phyloP scores from a whole-genome alignment of 192 early-diverging fungal species.

The Nowakowskiella sp. region DNA sequence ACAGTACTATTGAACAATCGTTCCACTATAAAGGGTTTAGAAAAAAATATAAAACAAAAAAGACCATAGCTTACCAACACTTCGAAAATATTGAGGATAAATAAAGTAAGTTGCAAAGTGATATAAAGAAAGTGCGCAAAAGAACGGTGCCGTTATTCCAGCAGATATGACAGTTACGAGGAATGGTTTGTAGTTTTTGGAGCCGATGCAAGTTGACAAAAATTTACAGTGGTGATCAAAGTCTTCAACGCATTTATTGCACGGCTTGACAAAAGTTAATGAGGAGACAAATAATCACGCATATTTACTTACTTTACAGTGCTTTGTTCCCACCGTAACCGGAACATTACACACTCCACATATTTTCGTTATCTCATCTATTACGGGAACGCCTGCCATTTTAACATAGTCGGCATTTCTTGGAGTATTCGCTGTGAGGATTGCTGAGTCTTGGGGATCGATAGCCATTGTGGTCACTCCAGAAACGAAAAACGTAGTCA shows the following conservation, averaged over 20 bases:
- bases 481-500: too few relatives aligned
- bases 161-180: conserved; percentile 18
- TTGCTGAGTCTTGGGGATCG: conserved; percentile 30
- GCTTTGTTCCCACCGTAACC: conserved; percentile 31
- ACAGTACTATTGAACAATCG: neutral
- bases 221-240: conserved; percentile 47
- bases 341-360: conserved; percentile 42
- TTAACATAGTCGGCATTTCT: conserved; percentile 42
- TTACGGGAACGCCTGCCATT: conserved; percentile 34
- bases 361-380: conserved; percentile 28
- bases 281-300: neutral
- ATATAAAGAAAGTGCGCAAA: conserved; percentile 15
- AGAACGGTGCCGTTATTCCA: conserved; percentile 1
- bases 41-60: neutral
- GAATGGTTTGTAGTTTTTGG: conserved; percentile 31
- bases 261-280: conserved; percentile 16
- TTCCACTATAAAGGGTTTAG: neutral
- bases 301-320: conserved; percentile 31
- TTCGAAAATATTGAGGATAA: conserved; percentile 5
- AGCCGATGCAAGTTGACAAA: conserved; percentile 38
- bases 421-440: conserved; percentile 13
- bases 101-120: conserved; percentile 28
- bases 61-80: neutral
- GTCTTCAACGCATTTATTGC: conserved; percentile 46
- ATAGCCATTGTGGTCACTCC: conserved; percentile 30